Conservation (phyloP, 805 yeast species). For the Suhomyces kilbournensis region DNA sequence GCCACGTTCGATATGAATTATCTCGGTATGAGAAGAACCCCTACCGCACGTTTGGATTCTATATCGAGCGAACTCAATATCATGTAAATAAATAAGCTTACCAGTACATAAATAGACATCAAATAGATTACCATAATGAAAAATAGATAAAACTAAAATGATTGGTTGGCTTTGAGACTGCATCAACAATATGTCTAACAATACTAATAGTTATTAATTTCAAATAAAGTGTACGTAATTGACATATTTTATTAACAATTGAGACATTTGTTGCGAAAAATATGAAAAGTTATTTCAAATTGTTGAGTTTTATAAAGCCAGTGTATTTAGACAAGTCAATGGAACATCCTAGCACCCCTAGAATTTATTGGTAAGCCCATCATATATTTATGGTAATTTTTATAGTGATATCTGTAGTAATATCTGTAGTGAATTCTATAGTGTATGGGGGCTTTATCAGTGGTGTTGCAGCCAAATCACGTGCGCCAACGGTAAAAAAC, state of each 20-base stretch:
- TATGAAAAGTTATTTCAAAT: neutral
- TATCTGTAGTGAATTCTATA: no score
- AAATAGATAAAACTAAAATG: no score
- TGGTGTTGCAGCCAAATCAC: neutral
- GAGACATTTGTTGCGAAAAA: neutral
- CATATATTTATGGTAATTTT: neutral
- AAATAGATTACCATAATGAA: no score
- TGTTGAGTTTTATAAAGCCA: neutral
- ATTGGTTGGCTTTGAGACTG: no score
- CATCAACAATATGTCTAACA: no score
- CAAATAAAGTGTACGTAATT: no score
- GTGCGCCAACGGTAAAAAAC: neutral
- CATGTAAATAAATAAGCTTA: neutral
- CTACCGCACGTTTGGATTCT: conserved; percentile 44
- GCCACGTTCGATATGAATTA: conserved; percentile 80
- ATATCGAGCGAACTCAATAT: conserved; percentile 14
- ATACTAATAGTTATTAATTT: no score
- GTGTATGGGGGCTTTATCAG: neutral
- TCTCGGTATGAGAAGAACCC: conserved; percentile 66
- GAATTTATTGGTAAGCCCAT: neutral
- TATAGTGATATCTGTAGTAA: no score
- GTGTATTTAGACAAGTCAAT: neutral
- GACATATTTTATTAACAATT: no score
- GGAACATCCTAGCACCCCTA: neutral
- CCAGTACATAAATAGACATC: no score